phyloP scores from a whole-genome alignment of 768 basidiomycete genomes.

The Pulveroboletus sp. region DNA sequence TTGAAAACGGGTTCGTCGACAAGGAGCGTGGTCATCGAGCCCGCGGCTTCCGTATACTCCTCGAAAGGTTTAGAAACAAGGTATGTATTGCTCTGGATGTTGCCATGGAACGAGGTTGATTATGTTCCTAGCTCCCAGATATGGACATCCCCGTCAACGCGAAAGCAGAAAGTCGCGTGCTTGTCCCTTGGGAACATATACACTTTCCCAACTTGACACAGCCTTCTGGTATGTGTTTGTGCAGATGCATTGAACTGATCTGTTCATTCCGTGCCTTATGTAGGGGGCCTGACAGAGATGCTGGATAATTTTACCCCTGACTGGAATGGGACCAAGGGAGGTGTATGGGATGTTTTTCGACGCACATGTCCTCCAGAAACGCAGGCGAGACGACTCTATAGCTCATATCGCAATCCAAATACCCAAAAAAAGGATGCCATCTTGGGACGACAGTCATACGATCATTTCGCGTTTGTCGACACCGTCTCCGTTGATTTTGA shows the following conservation, averaged over 20 bases:
- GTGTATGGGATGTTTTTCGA: conserved; percentile 92
- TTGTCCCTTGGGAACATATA: conserved; percentile 91
- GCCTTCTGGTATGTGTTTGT: conserved; percentile 27
- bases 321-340: conserved; percentile 80
- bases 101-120: background rate
- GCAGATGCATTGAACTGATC: background rate
- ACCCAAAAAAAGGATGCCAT: conserved; percentile 25
- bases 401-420: conserved; percentile 60
- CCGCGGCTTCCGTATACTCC: conserved; percentile 71
- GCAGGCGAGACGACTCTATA: conserved; percentile 79
- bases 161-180: conserved; percentile 88
- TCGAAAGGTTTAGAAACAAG: conserved; percentile 65
- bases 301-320: conserved; percentile 74
- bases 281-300: conserved; percentile 53
- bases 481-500: conserved; percentile 65
- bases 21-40: conserved; percentile 76
- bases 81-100: conserved; percentile 35
- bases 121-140: conserved; percentile 66
- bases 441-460: conserved; percentile 33
- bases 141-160: conserved; percentile 95
- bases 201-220: conserved; percentile 67
- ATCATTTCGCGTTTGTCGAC: conserved; percentile 64
- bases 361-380: conserved; percentile 83
- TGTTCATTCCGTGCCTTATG: background rate
- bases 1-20: conserved; percentile 55